Conservation (phyloP, 148 eudicot genomes). For the Nepenthes gracilis region DNA sequence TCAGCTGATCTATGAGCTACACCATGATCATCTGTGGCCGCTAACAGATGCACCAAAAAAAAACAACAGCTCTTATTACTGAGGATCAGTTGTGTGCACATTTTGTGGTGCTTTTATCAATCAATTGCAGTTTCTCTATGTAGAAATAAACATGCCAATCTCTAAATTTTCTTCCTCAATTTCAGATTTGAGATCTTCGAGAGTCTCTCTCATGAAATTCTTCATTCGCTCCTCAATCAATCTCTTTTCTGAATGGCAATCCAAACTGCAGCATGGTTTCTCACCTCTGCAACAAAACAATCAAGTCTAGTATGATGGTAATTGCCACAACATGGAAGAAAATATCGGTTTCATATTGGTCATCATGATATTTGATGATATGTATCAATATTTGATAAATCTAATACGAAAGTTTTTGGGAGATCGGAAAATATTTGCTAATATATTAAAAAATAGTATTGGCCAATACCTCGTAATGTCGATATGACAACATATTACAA, state of each 20-base stretch:
- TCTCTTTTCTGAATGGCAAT: constrained; percentile 63
- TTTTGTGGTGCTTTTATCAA: constrained; percentile 25
- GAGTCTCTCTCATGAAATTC: constrained; percentile 18
- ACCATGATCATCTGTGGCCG: constrained; percentile 54
- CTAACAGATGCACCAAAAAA: constrained; percentile 32
- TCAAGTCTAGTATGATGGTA: too few species aligned
- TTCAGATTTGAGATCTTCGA: constrained; percentile 15
- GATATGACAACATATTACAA: too few species aligned
- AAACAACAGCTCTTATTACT: constrained; percentile 67
- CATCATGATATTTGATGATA: too few species aligned
- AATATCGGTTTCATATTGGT: too few species aligned
- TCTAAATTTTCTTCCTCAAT: constrained; percentile 33
- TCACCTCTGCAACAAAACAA: constrained; percentile 59
- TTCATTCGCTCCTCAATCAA: constrained; percentile 58
- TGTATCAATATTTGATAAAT: too few species aligned
- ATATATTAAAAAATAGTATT: too few species aligned
- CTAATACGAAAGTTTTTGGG: too few species aligned
- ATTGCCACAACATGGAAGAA: too few species aligned
- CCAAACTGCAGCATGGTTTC: constrained; percentile 81
- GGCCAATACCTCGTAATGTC: too few species aligned
- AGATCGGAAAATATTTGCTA: too few species aligned
- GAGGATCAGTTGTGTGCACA: constrained; percentile 24
- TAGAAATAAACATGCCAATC: constrained; percentile 40
- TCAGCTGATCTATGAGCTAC: constrained; percentile 7
- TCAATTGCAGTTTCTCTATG: constrained; percentile 24